These are phyloP conservation scores for Prunus fruticosa DNA, from an alignment of 306 rosid species.

Conservation along the genomic window DNA sequence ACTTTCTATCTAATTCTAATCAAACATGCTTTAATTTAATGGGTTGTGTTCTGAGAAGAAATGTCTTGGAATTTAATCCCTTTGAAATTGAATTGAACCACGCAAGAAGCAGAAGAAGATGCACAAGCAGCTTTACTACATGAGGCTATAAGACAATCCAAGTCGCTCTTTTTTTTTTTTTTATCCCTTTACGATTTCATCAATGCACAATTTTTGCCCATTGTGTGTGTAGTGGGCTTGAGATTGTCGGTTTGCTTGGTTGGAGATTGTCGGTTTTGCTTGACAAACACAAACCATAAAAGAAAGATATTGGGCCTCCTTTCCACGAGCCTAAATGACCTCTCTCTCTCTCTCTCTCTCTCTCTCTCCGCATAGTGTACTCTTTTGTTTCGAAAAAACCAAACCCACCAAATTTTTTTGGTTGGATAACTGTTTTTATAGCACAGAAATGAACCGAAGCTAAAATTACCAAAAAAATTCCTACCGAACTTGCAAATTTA, in stretches of 20 bases:
- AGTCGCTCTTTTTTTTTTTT: background rate
- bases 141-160: slow-evolving; percentile 5
- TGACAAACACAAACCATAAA: background rate
- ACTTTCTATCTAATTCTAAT: slow-evolving; percentile 11
- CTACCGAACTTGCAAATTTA: too few relatives aligned
- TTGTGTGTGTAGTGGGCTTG: background rate
- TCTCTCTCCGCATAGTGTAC: too few relatives aligned
- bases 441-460: too few relatives aligned
- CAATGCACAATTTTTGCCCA: background rate
- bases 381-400: too few relatives aligned
- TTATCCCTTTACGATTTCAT: background rate
- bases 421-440: too few relatives aligned
- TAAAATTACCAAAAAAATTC: too few relatives aligned
- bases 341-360: too few relatives aligned
- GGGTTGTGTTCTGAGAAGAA: background rate
- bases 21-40: slow-evolving; percentile 9
- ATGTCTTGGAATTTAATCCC: background rate
- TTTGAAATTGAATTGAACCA: background rate
- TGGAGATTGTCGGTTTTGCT: too few relatives aligned
- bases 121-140: background rate
- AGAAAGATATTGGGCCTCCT: background rate
- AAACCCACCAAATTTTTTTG: too few relatives aligned
- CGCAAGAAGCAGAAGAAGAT: background rate
- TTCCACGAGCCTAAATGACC: background rate
- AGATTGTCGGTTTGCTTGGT: background rate